Percentiles rank a stretch among this genome's conserved stretches.
These are phyloP conservation scores for Citrus unshiu DNA, from an alignment of 345 rosid genomes.

Conservation along the genomic window DNA sequence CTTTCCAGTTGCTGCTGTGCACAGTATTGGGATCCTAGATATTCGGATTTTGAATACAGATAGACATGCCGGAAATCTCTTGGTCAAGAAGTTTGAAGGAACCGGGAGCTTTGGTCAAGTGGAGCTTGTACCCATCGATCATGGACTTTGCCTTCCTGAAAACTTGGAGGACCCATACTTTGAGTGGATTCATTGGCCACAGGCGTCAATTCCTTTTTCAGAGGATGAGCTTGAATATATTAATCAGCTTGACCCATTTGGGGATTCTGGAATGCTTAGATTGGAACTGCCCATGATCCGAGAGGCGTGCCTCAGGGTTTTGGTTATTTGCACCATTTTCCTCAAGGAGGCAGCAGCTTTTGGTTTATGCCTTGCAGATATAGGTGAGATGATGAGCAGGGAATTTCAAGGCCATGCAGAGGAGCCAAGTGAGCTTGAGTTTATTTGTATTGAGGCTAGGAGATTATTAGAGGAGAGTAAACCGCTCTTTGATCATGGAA, in stretches of 20 bases:
- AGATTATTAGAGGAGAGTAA: conserved; percentile 31
- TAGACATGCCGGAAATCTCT: conserved; percentile 55
- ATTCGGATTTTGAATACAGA: conserved; percentile 71
- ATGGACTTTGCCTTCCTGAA: conserved; percentile 74
- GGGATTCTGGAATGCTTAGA: conserved; percentile 53
- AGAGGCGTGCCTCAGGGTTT: conserved; percentile 60
- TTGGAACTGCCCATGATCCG: conserved; percentile 62
- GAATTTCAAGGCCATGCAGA: conserved; percentile 48
- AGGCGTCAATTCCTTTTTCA: conserved; percentile 65
- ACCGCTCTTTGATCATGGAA: conserved; percentile 20
- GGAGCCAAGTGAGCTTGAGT: conserved; percentile 66
- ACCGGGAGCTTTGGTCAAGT: conserved; percentile 55
- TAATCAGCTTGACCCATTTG: conserved; percentile 41
- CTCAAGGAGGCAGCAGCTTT: conserved; percentile 54
- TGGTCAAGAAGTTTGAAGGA: conserved; percentile 58
- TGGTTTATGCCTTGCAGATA: conserved; percentile 47
- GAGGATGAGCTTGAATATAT: conserved; percentile 62
- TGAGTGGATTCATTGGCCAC: conserved; percentile 80
- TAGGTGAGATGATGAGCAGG: conserved; percentile 75
- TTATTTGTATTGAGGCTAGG: conserved; percentile 49
- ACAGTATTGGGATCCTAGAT: conserved; percentile 72
- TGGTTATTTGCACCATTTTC: conserved; percentile 54
- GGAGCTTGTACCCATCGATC: conserved; percentile 61
- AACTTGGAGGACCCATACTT: conserved; percentile 65
- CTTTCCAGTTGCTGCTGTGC: conserved; percentile 66